Conservation (phyloP, 108 stramenopile genomes). For the Skeletonema grethae region DNA sequence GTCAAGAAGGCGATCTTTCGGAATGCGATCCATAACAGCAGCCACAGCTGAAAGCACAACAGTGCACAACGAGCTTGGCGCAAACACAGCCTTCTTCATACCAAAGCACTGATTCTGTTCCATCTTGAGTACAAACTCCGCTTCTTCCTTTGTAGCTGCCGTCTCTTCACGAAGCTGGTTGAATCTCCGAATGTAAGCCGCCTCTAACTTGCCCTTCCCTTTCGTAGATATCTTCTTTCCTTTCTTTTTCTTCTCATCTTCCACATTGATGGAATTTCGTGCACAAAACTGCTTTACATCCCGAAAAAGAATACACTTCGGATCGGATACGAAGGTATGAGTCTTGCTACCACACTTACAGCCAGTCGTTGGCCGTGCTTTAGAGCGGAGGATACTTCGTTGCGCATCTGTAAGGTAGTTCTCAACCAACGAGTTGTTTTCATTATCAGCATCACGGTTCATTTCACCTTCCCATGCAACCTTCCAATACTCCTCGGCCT, state of each 20-base stretch:
- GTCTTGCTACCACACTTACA: slow-evolving; percentile 67
- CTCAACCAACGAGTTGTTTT: slow-evolving; percentile 14
- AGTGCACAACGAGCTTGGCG: slow-evolving; percentile 62
- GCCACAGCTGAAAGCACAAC: slow-evolving; percentile 72
- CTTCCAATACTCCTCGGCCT: slow-evolving; percentile 32
- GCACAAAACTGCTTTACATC: slow-evolving; percentile 48
- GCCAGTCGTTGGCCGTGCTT: slow-evolving; percentile 64
- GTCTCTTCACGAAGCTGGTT: slow-evolving; percentile 51
- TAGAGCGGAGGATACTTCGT: slow-evolving; percentile 50
- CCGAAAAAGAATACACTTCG: slow-evolving; percentile 66
- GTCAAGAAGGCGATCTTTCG: slow-evolving; percentile 29
- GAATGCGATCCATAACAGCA: slow-evolving; percentile 32
- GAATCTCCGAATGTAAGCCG: slow-evolving; percentile 67
- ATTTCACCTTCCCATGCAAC: slow-evolving; percentile 23
- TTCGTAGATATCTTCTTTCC: slow-evolving; percentile 15
- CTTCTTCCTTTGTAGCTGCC: slow-evolving; percentile 57
- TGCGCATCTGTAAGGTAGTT: slow-evolving; percentile 61
- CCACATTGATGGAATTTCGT: slow-evolving; percentile 26
- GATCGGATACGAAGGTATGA: slow-evolving; percentile 71
- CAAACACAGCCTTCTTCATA: slow-evolving; percentile 63
- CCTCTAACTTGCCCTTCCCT: slow-evolving; percentile 60
- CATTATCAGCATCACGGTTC: slow-evolving; percentile 21
- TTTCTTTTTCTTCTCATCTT: background rate
- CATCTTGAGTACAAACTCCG: slow-evolving; percentile 74
- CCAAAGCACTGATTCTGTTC: slow-evolving; percentile 66